These are phyloP conservation scores for Cytospora piceae DNA, from an alignment of 2,329 filamentous ascomycete species.

Conservation along the genomic window DNA sequence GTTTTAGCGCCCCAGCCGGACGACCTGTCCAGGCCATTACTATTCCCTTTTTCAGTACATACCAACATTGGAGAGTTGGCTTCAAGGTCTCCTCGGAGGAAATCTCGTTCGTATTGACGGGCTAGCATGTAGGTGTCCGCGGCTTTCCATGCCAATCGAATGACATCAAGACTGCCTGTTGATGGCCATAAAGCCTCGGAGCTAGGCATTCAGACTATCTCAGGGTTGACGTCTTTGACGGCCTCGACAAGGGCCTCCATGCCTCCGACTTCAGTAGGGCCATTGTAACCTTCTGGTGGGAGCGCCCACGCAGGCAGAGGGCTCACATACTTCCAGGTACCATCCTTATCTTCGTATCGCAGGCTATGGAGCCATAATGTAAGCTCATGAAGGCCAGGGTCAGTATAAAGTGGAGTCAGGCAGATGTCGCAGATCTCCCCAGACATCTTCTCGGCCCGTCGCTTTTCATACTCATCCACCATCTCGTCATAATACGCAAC, in stretches of 20 bases:
- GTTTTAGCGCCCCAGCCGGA: conserved; percentile 17
- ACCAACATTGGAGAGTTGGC: conserved; percentile 2
- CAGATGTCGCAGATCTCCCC: conserved; percentile 81
- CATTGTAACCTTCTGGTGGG: conserved; percentile 72
- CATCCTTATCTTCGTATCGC: conserved; percentile 82
- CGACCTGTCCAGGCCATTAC: conserved; percentile 10
- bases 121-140: neutral
- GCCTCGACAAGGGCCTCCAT: conserved; percentile 63
- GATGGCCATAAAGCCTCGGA: conserved; percentile 8
- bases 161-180: conserved; percentile 18
- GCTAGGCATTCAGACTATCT: conserved; percentile 39
- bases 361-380: conserved; percentile 93
- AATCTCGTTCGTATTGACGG: neutral
- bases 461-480: conserved; percentile 86
- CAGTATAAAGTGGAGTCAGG: conserved; percentile 87
- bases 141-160: conserved; percentile 13
- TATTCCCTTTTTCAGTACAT: conserved; percentile 8
- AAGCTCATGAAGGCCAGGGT: conserved; percentile 87
- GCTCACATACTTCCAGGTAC: conserved; percentile 86
- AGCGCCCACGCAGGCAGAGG: conserved; percentile 84
- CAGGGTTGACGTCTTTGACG: conserved; percentile 50
- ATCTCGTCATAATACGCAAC: conserved; percentile 94
- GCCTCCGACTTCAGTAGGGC: conserved; percentile 69
- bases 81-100: conserved; percentile 1
- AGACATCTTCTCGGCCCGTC: conserved; percentile 91